Percentiles rank a stretch among this genome's conserved stretches.
phyloP scores from a whole-genome alignment of 1,284 basidiomycete genomes.

The Vanrija sp. region DNA sequence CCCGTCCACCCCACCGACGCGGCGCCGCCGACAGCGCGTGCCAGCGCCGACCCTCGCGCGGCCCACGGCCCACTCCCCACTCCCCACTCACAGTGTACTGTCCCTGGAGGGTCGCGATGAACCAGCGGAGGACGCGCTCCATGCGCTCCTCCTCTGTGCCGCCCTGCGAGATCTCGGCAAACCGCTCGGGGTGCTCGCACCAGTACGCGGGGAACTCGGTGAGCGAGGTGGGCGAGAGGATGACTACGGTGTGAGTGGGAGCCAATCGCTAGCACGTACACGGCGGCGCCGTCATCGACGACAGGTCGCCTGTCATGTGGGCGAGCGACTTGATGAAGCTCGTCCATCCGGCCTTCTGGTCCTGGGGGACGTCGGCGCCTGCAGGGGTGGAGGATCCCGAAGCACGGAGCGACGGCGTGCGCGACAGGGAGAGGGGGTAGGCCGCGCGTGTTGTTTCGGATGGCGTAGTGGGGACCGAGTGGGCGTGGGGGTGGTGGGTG shows the following conservation, averaged over 20 bases:
- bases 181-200: constrained; percentile 82
- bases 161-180: constrained; percentile 75
- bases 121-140: constrained; percentile 79
- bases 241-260: constrained; percentile 52
- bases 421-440: neutral
- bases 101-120: constrained; percentile 88
- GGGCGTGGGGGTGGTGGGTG: neutral
- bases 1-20: neutral
- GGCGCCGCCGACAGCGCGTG: neutral
- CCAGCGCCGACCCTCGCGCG: neutral
- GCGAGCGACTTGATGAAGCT: constrained; percentile 59
- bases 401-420: neutral
- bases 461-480: neutral
- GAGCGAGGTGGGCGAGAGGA: constrained; percentile 69
- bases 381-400: neutral
- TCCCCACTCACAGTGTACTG: constrained; percentile 67
- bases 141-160: constrained; percentile 67
- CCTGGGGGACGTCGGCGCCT: constrained; percentile 48
- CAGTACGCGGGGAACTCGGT: constrained; percentile 87
- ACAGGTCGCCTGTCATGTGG: constrained; percentile 85
- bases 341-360: constrained; percentile 50
- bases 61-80: no score
- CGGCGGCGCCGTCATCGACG: constrained; percentile 84
- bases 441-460: neutral
- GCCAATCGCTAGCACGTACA: constrained; percentile 30